These are phyloP conservation scores for Coleophoma eucalyptorum DNA, from an alignment of 2,329 filamentous ascomycete genomes.

Conservation along the genomic window DNA sequence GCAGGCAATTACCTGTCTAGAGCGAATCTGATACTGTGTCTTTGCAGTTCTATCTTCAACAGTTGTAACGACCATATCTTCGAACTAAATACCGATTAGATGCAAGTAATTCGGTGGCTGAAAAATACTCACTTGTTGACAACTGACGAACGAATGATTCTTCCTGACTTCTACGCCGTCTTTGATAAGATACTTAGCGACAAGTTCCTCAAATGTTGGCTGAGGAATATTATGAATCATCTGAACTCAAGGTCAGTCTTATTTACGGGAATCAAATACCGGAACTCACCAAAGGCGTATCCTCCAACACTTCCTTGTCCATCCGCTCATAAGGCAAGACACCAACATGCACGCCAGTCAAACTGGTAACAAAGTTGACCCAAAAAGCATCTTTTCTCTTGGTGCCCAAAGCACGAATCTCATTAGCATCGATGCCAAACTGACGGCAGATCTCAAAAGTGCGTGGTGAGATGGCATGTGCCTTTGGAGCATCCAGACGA, in stretches of 20 bases:
- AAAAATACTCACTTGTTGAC: slow-evolving; percentile 25
- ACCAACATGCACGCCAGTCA: slow-evolving; percentile 31
- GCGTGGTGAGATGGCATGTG: slow-evolving; percentile 25
- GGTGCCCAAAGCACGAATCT: slow-evolving; percentile 24
- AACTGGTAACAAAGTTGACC: slow-evolving; percentile 36
- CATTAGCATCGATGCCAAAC: slow-evolving; percentile 23
- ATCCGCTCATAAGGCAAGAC: slow-evolving; percentile 30
- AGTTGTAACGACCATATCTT: slow-evolving; percentile 21
- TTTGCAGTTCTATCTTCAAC: slow-evolving; percentile 25
- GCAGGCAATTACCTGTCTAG: slow-evolving; percentile 31
- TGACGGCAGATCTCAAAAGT: slow-evolving; percentile 27
- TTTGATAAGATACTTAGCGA: slow-evolving; percentile 21
- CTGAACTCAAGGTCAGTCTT: slow-evolving; percentile 3
- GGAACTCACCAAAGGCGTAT: slow-evolving; percentile 28
- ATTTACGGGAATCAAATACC: background rate
- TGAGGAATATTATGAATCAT: slow-evolving; percentile 41
- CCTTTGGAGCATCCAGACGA: slow-evolving; percentile 28
- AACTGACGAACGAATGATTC: slow-evolving; percentile 28
- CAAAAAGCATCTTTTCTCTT: slow-evolving; percentile 31
- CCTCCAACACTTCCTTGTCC: slow-evolving; percentile 28
- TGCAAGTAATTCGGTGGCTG: too few relatives aligned
- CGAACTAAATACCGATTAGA: slow-evolving; percentile 8
- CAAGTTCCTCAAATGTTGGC: slow-evolving; percentile 33
- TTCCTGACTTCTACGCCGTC: slow-evolving; percentile 29
- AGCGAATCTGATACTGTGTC: slow-evolving; percentile 23